A percentile compares a stretch with the other conserved stretches of the same genome.
These are phyloP conservation scores for Cladosporium austrohemisphaericum DNA, from an alignment of 2,329 filamentous ascomycete genomes.

Conservation along the genomic window DNA sequence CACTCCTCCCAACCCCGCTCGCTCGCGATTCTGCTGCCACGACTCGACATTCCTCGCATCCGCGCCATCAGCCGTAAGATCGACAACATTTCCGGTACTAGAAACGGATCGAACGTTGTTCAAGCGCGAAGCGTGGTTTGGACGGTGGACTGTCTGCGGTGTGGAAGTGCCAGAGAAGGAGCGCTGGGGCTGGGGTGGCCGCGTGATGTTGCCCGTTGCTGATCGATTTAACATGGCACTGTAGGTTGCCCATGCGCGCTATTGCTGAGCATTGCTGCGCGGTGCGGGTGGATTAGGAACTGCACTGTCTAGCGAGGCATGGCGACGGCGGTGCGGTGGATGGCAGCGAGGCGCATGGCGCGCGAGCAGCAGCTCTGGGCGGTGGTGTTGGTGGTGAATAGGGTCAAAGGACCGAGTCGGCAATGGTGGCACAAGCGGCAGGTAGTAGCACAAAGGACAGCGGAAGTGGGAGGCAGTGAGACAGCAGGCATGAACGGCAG, in stretches of 20 bases:
- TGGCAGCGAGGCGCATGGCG: conserved; percentile 5
- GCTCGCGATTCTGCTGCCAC: conserved; percentile 19
- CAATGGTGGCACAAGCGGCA: conserved; percentile 2
- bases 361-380: not conserved
- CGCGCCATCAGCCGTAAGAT: conserved; percentile 24
- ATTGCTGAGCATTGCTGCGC: conserved; percentile 10
- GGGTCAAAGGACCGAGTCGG: not conserved
- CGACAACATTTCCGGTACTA: conserved; percentile 25
- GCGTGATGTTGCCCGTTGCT: conserved; percentile 16
- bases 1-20: conserved; percentile 17
- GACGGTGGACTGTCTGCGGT: conserved; percentile 17
- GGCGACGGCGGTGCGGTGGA: not conserved
- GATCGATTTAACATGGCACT: conserved; percentile 21
- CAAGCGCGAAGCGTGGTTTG: conserved; percentile 30
- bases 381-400: not conserved
- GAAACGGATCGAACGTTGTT: conserved; percentile 32
- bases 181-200: conserved; percentile 18
- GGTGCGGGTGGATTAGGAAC: not conserved
- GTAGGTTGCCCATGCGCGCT: conserved; percentile 15
- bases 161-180: conserved; percentile 7
- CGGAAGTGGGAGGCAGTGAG: conserved; percentile 11
- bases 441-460: conserved; percentile 11
- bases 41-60: conserved; percentile 21
- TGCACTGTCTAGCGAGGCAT: conserved; percentile 11
- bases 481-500: conserved; percentile 11